Evolutionary conservation across 257 asterid species (phyloP), one percentile per base, ranked within the genome.

Genomic region (Plectranthus barbatus): DNA sequence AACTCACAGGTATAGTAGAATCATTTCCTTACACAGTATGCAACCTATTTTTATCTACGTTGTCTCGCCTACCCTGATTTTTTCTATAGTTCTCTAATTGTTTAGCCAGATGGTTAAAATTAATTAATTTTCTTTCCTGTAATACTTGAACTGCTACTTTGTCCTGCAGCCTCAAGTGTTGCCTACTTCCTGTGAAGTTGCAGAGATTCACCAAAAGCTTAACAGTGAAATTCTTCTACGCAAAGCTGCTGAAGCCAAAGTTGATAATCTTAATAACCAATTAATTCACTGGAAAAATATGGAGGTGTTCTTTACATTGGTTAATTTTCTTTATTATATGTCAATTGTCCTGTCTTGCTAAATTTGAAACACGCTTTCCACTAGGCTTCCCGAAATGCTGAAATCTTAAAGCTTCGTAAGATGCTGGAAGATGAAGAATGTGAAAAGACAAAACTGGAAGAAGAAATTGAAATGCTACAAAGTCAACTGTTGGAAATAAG

Each of bases 211-310:
- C 69, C 74, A 70, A 56, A 74, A 68, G 78, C 86, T 84, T 69
- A 85, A 78, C 51, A 73, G 63, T 62, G 96, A 84, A 76, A 80
- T 74, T 79, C 79, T 74, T 56, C 72, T 73, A 39, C 82, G 91
- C 61, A 76, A 84, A 76, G 82, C 84, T 62, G 90, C 88, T 9
- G 96, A 86, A 77, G 84, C 80, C 34, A 86, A 89, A 80, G 71
- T 72, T 50, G 70, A 56, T 66, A 72, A 72, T 72, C 80, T 89
- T 19, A 71, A 76, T 72, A 79, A 68, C 76, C 88, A 86, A 68
- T 40, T 80, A 60, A 70, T 62, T 50, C 90, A 80, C 47, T 79
- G 83, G 81, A 79, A 79, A 77, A 82, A 64, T 67, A 69, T 80
- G 24, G 96, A 89, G 96, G 96, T 84, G 71, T 58, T 56, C 20